Evolutionary conservation across 2,329 filamentous ascomycete genomes (phyloP), one percentile per base, ranked within the genome.

Genomic region (Fusarium subglutinans): DNA sequence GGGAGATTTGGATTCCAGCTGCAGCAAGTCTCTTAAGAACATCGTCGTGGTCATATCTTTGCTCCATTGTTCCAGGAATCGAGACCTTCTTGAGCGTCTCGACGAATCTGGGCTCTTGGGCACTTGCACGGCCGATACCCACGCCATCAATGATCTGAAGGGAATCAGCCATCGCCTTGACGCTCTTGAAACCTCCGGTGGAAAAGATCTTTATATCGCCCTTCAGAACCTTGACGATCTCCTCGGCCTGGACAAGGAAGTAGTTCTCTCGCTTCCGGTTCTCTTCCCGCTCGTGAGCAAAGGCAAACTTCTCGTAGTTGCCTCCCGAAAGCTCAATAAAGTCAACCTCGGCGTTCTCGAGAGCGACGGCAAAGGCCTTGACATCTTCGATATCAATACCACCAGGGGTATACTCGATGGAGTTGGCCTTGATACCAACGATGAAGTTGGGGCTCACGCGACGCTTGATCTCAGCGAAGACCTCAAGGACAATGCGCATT

Each of bases 281-380:
- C 40, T 83, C 86, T 40, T 90, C 88, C 64, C 85, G 82, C 79
- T 86, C 83, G 75, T 88, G 86, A 1, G 73, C 76, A 69, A 89
- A 88, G 0, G 85, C 87, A 2, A 87, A 77, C 30, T 83, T 80
- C 80, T 91, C 87, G 73, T 89, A 90, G 1, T 88, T 91, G 5
- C 89, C 89, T 38, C 89, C 89, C 0, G 83, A 86, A 1, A 91
- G 81, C 80, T 91, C 89, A 11, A 91, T 85, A 69, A 90, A 89
- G 74, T 89, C 85, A 44, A 90, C 86, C 15, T 76, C 78, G 59
- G 86, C 84, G 38, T 83, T 79, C 72, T 89, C 86, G 1, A 89
- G 81, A 8, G 83, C 78, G 10, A 79, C 72, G 73, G 83, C 85
- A 33, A 90, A 80, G 44, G 85, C 79, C 40, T 81, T 83, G 2